A percentile compares a stretch with the other conserved stretches of the same genome.
Evolutionary conservation across 805 yeast genomes (phyloP).

Genomic region (Wickerhamiella vanderwaltii): DNA sequence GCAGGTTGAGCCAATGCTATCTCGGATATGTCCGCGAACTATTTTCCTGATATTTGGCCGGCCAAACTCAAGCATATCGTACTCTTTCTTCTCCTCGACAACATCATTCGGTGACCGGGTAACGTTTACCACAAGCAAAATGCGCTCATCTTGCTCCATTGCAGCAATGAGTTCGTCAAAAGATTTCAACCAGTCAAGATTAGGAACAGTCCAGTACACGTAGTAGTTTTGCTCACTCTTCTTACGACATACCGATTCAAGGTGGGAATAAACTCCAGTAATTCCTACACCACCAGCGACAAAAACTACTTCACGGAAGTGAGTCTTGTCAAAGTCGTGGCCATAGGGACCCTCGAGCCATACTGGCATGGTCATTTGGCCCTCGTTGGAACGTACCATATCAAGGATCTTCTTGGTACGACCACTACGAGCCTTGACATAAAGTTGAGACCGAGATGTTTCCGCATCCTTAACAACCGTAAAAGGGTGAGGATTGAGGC

Average conservation of each 20-base stretch:
- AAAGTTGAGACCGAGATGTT: constrained; percentile 8
- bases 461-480: constrained; percentile 26
- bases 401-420: constrained; percentile 35
- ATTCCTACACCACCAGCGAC: constrained; percentile 54
- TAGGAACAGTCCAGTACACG: constrained; percentile 55
- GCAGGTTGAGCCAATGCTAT: constrained; percentile 13
- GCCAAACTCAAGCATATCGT: neutral
- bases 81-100: neutral
- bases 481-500: constrained; percentile 66
- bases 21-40: constrained; percentile 6
- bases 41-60: constrained; percentile 10
- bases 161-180: constrained; percentile 32
- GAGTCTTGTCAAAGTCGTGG: constrained; percentile 21
- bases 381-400: constrained; percentile 24
- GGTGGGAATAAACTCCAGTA: constrained; percentile 35
- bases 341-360: constrained; percentile 55
- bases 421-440: constrained; percentile 34
- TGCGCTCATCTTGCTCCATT: constrained; percentile 18
- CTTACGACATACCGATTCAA: constrained; percentile 2
- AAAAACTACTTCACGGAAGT: constrained; percentile 31
- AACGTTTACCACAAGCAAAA: constrained; percentile 6
- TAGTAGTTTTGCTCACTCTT: constrained; percentile 22
- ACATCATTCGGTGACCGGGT: constrained; percentile 1
- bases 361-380: constrained; percentile 24
- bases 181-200: constrained; percentile 38